phyloP scores from a whole-genome alignment of 805 yeast species.

The Saccharomycopsis sp. region DNA sequence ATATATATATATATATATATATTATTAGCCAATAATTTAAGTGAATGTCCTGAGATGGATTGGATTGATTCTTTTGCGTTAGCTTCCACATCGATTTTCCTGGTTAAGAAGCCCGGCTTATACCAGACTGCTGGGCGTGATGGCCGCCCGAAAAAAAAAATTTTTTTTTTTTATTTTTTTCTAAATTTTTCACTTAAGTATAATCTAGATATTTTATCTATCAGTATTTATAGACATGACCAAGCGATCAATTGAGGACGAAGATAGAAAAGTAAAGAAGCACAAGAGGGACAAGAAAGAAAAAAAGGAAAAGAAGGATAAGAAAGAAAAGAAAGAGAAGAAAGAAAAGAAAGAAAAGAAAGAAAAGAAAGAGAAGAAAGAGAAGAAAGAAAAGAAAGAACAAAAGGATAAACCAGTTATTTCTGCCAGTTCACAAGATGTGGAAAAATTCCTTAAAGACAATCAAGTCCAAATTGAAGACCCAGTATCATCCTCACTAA shows the following conservation, averaged over 20 bases:
- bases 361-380: slow-evolving; percentile 30
- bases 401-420: slow-evolving; percentile 35
- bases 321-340: slow-evolving; percentile 28
- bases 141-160: not conserved
- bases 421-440: slow-evolving; percentile 43
- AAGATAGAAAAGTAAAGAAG: slow-evolving; percentile 25
- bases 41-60: too few relatives aligned
- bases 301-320: slow-evolving; percentile 23
- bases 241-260: slow-evolving; percentile 33
- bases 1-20: too few relatives aligned
- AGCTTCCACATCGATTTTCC: not conserved
- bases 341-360: slow-evolving; percentile 28
- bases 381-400: slow-evolving; percentile 35
- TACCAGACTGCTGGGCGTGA: not conserved
- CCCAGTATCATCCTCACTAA: slow-evolving; percentile 39
- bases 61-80: too few relatives aligned
- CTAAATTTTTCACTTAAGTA: too few relatives aligned
- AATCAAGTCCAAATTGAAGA: slow-evolving; percentile 82
- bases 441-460: slow-evolving; percentile 53
- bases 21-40: too few relatives aligned
- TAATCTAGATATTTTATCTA: too few relatives aligned
- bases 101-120: not conserved
- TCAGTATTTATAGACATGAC: not conserved
- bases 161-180: too few relatives aligned
- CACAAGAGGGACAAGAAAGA: slow-evolving; percentile 28